Evolutionary conservation across 495 filamentous ascomycete species (phyloP).

Genomic region (Venustampulla echinocandica): DNA sequence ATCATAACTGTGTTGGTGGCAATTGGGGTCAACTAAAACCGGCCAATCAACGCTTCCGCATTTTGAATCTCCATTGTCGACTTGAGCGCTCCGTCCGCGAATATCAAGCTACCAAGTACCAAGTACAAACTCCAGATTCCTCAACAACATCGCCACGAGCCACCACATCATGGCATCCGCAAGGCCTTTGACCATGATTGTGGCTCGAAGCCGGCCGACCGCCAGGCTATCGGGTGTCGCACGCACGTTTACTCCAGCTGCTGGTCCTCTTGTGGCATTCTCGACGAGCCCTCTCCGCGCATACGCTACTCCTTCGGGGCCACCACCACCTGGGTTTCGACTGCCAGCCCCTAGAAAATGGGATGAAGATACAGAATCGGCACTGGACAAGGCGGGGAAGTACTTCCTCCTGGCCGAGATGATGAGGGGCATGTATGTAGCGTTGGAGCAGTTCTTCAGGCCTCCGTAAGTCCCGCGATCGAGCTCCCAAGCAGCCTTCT

Average conservation of each 20-base stretch:
- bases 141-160: conserved; percentile 25
- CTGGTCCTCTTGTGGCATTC: conserved; percentile 24
- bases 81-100: conserved; percentile 1
- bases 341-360: conserved; percentile 56
- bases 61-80: conserved; percentile 6
- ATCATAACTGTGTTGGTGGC: too few species aligned
- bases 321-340: conserved; percentile 71
- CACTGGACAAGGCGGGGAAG: conserved; percentile 73
- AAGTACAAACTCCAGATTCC: too few species aligned
- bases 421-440: conserved; percentile 93
- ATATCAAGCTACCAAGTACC: not conserved
- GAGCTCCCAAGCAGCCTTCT: not conserved
- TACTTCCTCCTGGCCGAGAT: conserved; percentile 95
- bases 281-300: conserved; percentile 53
- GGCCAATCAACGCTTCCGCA: conserved; percentile 16
- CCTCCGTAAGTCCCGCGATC: conserved; percentile 66
- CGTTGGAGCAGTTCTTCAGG: conserved; percentile 95
- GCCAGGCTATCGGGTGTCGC: conserved; percentile 8
- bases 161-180: conserved; percentile 42
- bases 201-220: conserved; percentile 38
- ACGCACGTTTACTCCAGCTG: conserved; percentile 25
- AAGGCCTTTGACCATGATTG: conserved; percentile 43
- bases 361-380: conserved; percentile 60
- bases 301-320: conserved; percentile 69
- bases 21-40: conserved; percentile 11